Conservation (phyloP, 75 land plant genomes). For the Cupressus sempervirens region DNA sequence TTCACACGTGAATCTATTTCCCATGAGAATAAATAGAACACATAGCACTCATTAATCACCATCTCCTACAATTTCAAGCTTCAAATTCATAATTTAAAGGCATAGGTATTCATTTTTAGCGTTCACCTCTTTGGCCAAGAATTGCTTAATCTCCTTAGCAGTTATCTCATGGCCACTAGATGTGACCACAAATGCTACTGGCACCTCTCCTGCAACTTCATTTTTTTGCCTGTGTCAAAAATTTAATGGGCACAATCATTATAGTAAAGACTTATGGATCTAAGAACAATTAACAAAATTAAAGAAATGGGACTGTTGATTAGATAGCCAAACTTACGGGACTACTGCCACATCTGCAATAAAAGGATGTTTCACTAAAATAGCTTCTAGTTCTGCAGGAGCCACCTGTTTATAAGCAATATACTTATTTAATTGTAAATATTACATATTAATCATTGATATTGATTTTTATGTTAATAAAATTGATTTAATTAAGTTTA, state of each 20-base stretch:
- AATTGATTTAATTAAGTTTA: too few relatives aligned
- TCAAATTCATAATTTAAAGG: too few relatives aligned
- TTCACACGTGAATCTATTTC: too few relatives aligned
- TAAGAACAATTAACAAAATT: not conserved
- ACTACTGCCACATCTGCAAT: too few relatives aligned
- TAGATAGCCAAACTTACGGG: slow-evolving; percentile 41
- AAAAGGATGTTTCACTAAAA: slow-evolving; percentile 48
- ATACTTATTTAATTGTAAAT: not conserved
- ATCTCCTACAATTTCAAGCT: not conserved
- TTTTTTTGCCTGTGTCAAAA: slow-evolving; percentile 47
- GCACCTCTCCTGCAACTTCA: slow-evolving; percentile 70
- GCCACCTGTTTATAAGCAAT: slow-evolving; percentile 51
- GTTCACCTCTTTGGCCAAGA: slow-evolving; percentile 44
- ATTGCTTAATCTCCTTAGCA: slow-evolving; percentile 56
- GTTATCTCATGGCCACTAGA: slow-evolving; percentile 35
- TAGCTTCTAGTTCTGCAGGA: slow-evolving; percentile 79
- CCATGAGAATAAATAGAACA: too few relatives aligned
- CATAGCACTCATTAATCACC: not conserved
- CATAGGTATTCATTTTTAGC: not conserved
- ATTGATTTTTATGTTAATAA: too few relatives aligned
- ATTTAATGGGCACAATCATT: not conserved
- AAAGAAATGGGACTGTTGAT: not conserved
- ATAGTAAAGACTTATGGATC: not conserved
- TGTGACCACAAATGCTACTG: slow-evolving; percentile 62
- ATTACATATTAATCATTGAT: not conserved